Conservation (phyloP, 1,284 basidiomycete species). For the Puccinia coronata region DNA sequence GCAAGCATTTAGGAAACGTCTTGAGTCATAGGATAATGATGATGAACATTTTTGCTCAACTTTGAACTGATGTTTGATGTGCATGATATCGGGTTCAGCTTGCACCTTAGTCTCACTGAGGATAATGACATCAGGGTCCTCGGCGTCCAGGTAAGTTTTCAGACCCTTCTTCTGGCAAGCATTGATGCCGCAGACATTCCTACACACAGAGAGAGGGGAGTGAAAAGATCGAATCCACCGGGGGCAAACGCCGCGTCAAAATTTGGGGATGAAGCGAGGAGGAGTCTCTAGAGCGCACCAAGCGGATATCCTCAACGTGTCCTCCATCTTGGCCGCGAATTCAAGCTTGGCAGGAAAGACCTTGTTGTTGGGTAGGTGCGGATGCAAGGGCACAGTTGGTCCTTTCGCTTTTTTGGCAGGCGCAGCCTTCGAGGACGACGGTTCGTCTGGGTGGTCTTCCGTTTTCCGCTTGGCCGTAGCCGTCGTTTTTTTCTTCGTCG, state of each 20-base stretch:
- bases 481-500: not conserved
- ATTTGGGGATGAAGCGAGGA: not conserved
- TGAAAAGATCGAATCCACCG: not conserved
- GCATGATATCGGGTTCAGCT: constrained; percentile 36
- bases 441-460: not conserved
- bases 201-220: not conserved
- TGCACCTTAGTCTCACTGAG: constrained; percentile 46
- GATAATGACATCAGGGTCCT: constrained; percentile 47
- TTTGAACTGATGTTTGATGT: constrained; percentile 40
- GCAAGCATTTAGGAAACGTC: not conserved
- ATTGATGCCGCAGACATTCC: constrained; percentile 46
- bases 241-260: too few relatives aligned
- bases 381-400: constrained; percentile 19
- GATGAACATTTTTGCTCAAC: not conserved
- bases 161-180: constrained; percentile 44
- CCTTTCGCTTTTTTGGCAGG: constrained; percentile 38
- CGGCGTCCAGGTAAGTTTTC: constrained; percentile 41
- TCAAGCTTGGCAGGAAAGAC: constrained; percentile 25
- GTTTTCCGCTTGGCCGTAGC: not conserved
- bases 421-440: not conserved
- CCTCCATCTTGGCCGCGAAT: constrained; percentile 12
- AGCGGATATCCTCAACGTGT: constrained; percentile 20
- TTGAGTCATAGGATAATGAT: not conserved
- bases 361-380: constrained; percentile 29
- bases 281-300: constrained; percentile 34